Percentiles rank a stretch among this genome's conserved stretches.
These are phyloP conservation scores for Ganoderma lucidum DNA, from an alignment of 1,284 basidiomycete species.

Conservation along the genomic window DNA sequence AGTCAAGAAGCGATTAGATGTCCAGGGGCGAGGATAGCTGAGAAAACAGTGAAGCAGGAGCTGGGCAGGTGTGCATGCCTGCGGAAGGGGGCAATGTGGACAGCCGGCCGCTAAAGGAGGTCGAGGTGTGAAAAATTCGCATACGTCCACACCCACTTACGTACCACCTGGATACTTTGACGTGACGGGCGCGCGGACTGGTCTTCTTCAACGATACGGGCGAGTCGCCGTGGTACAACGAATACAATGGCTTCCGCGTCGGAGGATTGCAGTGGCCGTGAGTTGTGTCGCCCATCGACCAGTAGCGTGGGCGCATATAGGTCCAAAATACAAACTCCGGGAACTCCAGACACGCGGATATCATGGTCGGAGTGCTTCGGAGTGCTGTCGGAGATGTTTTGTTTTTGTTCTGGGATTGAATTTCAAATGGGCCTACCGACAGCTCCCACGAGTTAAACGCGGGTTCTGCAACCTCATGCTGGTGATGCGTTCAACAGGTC, in stretches of 20 bases:
- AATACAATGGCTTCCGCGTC: not conserved
- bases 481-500: not conserved
- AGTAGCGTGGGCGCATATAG: not conserved
- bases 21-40: too few relatives aligned
- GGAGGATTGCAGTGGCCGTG: too few relatives aligned
- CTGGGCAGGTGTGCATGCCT: not conserved
- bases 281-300: not conserved
- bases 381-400: not conserved
- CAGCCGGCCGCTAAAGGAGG: too few relatives aligned
- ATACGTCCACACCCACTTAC: not conserved
- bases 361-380: too few relatives aligned
- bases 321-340: constrained; percentile 1
- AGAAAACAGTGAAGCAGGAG: not conserved
- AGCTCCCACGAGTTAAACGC: not conserved
- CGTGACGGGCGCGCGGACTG: not conserved
- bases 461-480: not conserved
- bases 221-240: not conserved
- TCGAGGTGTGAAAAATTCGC: not conserved
- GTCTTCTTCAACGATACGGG: not conserved
- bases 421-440: not conserved
- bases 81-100: not conserved
- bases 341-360: too few relatives aligned
- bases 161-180: not conserved
- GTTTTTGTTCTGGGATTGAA: not conserved
- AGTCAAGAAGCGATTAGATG: too few relatives aligned